A percentile compares a stretch with the other conserved stretches of the same genome.
These are phyloP conservation scores for Chalciporus sp. DNA, from an alignment of 1,284 basidiomycete species.

Conservation along the genomic window DNA sequence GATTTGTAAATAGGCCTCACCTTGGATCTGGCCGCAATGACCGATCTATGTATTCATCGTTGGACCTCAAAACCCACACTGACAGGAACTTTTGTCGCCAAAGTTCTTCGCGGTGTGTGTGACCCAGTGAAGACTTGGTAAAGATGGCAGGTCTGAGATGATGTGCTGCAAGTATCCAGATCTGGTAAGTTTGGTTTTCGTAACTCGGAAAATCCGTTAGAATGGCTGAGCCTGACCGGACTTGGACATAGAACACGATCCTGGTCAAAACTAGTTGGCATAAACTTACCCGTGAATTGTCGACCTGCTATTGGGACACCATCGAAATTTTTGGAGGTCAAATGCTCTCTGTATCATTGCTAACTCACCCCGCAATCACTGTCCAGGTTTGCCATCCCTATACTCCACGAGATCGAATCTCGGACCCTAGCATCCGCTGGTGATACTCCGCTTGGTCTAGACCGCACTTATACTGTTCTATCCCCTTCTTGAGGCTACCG, in stretches of 20 bases:
- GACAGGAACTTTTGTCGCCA: not conserved
- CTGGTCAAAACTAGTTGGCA: not conserved
- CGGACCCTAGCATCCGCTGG: not conserved
- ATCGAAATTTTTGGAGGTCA: not conserved
- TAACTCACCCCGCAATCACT: not conserved
- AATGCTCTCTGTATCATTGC: not conserved
- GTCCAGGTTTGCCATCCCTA: not conserved
- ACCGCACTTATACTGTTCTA: not conserved
- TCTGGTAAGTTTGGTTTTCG: constrained; percentile 8
- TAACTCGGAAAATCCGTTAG: no score
- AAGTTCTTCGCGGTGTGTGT: constrained; percentile 2
- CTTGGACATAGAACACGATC: not conserved
- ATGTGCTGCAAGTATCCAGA: constrained; percentile 12
- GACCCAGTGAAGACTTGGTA: constrained; percentile 21
- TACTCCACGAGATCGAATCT: constrained; percentile 20
- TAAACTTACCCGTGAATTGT: no score
- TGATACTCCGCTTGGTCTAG: not conserved
- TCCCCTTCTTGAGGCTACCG: not conserved
- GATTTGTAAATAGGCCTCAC: constrained; percentile 14
- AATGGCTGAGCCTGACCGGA: no score
- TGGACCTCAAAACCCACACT: no score
- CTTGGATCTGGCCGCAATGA: not conserved
- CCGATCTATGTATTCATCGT: not conserved
- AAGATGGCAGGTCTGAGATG: not conserved
- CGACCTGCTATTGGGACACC: not conserved